Conservation (phyloP, 352 stramenopile species). For the Achlya hypogyna region DNA sequence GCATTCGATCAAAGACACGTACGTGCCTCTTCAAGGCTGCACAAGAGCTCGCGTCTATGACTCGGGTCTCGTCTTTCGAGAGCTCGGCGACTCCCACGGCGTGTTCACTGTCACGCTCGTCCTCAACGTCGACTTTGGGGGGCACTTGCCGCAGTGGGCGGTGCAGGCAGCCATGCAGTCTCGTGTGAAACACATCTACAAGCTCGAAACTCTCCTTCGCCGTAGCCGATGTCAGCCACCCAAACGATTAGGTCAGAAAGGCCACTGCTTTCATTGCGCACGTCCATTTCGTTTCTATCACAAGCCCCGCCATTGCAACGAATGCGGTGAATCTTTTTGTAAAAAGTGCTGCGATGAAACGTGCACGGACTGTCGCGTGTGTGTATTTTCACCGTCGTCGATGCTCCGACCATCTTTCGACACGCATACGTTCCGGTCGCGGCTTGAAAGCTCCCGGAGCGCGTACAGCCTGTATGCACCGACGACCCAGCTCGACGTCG, state of each 20-base stretch:
- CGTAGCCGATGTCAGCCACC: neutral
- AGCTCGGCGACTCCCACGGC: neutral
- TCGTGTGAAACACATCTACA: constrained; percentile 1
- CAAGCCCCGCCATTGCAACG: neutral
- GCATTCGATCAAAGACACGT: neutral
- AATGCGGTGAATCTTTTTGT: neutral
- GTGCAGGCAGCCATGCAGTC: neutral
- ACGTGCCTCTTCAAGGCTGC: neutral
- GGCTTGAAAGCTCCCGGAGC: neutral
- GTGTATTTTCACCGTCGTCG: neutral
- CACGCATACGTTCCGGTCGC: neutral
- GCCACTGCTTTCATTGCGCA: neutral
- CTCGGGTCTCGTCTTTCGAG: neutral
- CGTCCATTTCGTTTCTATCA: neutral
- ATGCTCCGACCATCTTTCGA: neutral
- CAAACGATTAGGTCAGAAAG: neutral
- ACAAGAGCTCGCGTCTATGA: neutral
- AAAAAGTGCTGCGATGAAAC: neutral
- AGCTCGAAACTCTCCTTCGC: neutral
- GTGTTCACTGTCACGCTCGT: neutral
- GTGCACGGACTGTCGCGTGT: neutral
- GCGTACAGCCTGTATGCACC: neutral
- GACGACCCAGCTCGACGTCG: neutral
- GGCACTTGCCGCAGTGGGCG: neutral
- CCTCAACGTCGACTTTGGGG: neutral